Base-by-base conservation (phyloP, 768 basidiomycete species). In the Phlebiopsis flavidoalba region DNA sequence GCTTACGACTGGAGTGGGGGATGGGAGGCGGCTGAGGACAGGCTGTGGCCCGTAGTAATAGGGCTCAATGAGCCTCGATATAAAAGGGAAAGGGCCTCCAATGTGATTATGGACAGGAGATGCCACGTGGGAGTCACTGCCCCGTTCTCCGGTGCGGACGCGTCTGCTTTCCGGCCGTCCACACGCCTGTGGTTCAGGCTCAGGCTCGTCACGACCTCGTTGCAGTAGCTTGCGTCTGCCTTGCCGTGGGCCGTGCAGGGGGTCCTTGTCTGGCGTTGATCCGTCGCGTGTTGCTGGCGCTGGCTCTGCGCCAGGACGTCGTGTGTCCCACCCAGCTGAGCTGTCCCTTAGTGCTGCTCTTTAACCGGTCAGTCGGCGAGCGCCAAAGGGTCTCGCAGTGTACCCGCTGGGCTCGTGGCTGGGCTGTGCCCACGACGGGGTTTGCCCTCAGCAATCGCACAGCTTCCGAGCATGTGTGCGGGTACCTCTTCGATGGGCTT, bases 1-100 rank as follows among this genome's bases (percentile, higher is more conserved):
- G n/a, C n/a, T n/a, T n/a, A 60, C 53, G 57, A 54, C 48, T n/a
- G n/a, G 57, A 60, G 48, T 22, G 43, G 15, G 59, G 37, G 43
- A 37, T 31, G 48, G 40, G 37, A 31, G 48, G 43, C 37, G 54
- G 22, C 24, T n/a, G 37, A 45, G 24, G 17, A 24, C 54, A 55
- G 24, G 54, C 54, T 43, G 54, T 45, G 54, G 54, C 54, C 54
- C 54, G 54, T 45, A 55, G 54, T 24, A 24, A 45, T 55, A 45
- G 54, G 54, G 54, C 54, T 14, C 24, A 49, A 24, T 24, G 24
- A 21, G 48, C 15, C 19, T n/a, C 11, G 53, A 55, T 55, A 55
- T 55, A 55, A 55, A 55, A 55, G 54, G 54, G 45, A n/a, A n/a
- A n/a, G 45, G 37, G 54, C 54, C 24, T 43, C 24, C 54, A 55